phyloP scores from a whole-genome alignment of 2,329 filamentous ascomycete genomes.

The Apiospora malaysiana region DNA sequence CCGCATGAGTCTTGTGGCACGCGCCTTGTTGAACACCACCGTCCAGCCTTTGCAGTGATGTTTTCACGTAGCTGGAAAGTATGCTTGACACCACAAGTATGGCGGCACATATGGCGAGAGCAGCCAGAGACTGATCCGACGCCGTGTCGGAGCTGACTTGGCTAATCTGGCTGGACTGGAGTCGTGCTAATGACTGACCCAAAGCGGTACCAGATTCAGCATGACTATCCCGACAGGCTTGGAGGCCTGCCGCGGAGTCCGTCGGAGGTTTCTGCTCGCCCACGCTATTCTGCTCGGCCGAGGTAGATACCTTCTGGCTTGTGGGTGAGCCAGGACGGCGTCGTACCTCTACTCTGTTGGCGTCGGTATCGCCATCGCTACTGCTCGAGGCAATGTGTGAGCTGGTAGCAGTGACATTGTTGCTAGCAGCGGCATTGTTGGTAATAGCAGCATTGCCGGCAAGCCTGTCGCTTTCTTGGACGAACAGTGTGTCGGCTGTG shows the following conservation, averaged over 20 bases:
- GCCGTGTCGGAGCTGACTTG: background rate
- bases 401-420: background rate
- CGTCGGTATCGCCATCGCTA: background rate
- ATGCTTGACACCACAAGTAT: background rate
- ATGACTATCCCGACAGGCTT: background rate
- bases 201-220: background rate
- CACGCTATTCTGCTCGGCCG: background rate
- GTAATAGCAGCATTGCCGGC: background rate
- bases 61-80: background rate
- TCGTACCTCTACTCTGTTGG: background rate
- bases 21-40: background rate
- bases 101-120: constrained; percentile 9
- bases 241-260: background rate
- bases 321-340: background rate
- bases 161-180: background rate
- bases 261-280: background rate
- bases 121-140: background rate
- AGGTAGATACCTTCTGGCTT: background rate
- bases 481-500: background rate
- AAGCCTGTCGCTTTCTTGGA: background rate
- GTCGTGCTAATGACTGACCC: background rate
- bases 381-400: background rate
- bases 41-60: background rate
- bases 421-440: background rate
- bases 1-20: background rate